Base-by-base conservation (phyloP, 148 eudicot species). In the Rhododendron griersonianum region DNA sequence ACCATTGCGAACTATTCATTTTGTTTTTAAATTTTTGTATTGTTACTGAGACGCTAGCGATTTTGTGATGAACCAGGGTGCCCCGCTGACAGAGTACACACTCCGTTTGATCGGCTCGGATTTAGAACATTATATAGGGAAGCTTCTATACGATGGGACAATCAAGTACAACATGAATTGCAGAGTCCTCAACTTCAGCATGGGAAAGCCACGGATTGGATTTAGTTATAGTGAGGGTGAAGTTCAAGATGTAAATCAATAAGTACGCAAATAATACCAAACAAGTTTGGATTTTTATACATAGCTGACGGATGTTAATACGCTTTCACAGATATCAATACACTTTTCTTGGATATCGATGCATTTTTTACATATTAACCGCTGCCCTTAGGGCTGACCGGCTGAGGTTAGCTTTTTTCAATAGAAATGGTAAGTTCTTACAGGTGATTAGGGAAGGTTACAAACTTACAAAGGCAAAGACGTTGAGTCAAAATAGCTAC, bases 91-190 rank as follows among this genome's bases (percentile, higher is more conserved):
- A 75, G 98, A 95, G 84, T 96, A 96, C 87, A 96, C 98, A 3
- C 96, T 96, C 23, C 94, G 98, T 5, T 89, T 95, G 80, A 96
- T 96, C 14, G 98, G 98, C 15, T 96, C 99, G 11, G 99, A 96
- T 85, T 88, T 96, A 86, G 98, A 95, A 84, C 99, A 95, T 86
- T 96, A 93, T 93, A 96, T 95, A 83, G 90, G 99, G 85, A 96
- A 94, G 92, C 86, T 96, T 92, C 88, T 95, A 21, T 94, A 95
- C 61, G 92, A 94, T 44, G 99, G 99, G 15, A 94, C 90, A 84
- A 95, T 95, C 85, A 91, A 91, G 84, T 96, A 96, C 90, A 96
- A 96, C 90, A 96, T 96, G 98, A 91, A 95, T 80, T 93, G 92
- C 28, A 90, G 91, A 87, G 98, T 96, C 23, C 87, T 96, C 44